Evolutionary conservation across 2,329 filamentous ascomycete species (phyloP).

Genomic region (Periconia sp.): DNA sequence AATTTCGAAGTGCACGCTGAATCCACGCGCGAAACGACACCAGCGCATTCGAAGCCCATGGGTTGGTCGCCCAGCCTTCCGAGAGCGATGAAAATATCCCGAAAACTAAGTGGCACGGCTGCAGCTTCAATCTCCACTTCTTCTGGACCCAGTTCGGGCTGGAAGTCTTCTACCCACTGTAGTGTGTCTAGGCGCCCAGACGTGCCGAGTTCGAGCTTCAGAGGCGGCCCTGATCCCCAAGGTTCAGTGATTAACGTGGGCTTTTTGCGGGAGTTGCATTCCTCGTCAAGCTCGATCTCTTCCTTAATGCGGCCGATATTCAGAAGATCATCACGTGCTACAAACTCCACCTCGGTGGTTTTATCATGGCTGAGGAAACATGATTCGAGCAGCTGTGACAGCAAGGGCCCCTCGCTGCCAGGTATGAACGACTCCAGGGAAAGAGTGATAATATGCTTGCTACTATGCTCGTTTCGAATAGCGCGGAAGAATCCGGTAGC

Average conservation of each 20-base stretch:
- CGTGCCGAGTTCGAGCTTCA: constrained; percentile 14
- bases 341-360: constrained; percentile 7
- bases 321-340: constrained; percentile 2
- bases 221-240: constrained; percentile 2
- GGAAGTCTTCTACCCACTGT: constrained; percentile 3
- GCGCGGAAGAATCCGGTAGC: not conserved
- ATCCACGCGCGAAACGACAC: constrained; percentile 10
- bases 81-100: constrained; percentile 12
- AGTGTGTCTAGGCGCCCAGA: constrained; percentile 12
- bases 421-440: too few relatives aligned
- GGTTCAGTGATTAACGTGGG: not conserved
- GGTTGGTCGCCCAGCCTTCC: constrained; percentile 7
- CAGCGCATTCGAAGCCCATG: constrained; percentile 14
- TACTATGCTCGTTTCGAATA: too few relatives aligned
- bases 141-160: not conserved
- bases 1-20: not conserved
- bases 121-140: constrained; percentile 6
- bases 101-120: constrained; percentile 11
- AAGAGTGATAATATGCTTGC: too few relatives aligned
- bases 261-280: not conserved
- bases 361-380: too few relatives aligned
- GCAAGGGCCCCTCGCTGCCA: too few relatives aligned
- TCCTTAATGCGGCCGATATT: constrained; percentile 3
- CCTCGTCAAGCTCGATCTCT: not conserved
- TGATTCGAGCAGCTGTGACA: too few relatives aligned